phyloP scores from a whole-genome alignment of 1,284 basidiomycete genomes.

The Boletus calvinii region DNA sequence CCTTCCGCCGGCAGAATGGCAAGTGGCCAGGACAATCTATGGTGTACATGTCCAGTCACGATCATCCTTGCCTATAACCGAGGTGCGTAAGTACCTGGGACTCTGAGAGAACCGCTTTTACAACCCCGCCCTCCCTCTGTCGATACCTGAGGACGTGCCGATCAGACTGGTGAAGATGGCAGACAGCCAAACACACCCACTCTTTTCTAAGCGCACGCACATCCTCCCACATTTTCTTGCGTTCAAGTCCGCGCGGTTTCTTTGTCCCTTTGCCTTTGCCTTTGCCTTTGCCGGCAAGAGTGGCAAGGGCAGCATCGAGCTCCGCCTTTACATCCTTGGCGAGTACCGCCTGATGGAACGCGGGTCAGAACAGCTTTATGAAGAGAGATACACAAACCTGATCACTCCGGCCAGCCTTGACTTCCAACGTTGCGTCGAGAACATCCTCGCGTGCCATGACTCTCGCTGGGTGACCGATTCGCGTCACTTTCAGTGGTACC shows the following conservation, averaged over 20 bases:
- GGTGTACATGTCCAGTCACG: neutral
- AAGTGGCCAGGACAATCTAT: constrained; percentile 88
- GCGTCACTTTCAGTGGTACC: constrained; percentile 62
- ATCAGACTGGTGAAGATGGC: constrained; percentile 1
- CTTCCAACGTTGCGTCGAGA: constrained; percentile 83
- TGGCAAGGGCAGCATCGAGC: constrained; percentile 64
- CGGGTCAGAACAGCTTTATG: neutral
- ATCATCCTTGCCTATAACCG: constrained; percentile 48
- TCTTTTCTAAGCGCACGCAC: constrained; percentile 90
- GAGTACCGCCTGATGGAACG: constrained; percentile 55
- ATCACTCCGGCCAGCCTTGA: constrained; percentile 78
- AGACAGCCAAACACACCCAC: constrained; percentile 42
- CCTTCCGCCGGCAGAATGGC: constrained; percentile 84
- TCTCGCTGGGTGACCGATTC: constrained; percentile 91
- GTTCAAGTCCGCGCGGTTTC: constrained; percentile 68
- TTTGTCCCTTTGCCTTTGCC: constrained; percentile 74
- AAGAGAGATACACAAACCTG: constrained; percentile 43
- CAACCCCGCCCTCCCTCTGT: constrained; percentile 81
- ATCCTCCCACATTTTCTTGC: constrained; percentile 90
- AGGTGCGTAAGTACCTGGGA: constrained; percentile 54
- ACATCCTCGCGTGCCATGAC: constrained; percentile 75
- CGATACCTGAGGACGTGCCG: constrained; percentile 60
- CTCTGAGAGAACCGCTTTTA: constrained; percentile 73
- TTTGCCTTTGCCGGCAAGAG: constrained; percentile 77
- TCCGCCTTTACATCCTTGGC: constrained; percentile 86